Evolutionary conservation across 164 flowering plant genomes (phyloP).

Genomic region (Cinnamomum micranthum): DNA sequence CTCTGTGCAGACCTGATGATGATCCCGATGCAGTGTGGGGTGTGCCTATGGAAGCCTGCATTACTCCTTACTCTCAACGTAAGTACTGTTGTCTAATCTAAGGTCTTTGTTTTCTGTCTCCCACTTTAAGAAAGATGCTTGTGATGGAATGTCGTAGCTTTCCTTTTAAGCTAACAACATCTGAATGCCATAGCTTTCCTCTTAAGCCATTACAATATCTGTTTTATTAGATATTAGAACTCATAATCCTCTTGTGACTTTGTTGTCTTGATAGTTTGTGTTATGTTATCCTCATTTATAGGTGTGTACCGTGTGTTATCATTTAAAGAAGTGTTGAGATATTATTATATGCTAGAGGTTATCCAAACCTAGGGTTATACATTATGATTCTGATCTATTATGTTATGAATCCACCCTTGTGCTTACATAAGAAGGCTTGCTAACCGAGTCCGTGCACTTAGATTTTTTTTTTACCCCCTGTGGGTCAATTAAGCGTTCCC

Average conservation of each 20-base stretch:
- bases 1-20: conserved; percentile 74
- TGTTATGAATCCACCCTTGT: too few species aligned
- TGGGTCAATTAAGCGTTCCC: too few species aligned
- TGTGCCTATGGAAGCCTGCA: conserved; percentile 79
- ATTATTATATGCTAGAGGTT: too few species aligned
- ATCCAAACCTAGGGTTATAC: too few species aligned
- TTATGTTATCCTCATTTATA: too few species aligned
- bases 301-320: too few species aligned
- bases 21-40: conserved; percentile 83
- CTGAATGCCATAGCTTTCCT: neutral
- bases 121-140: neutral
- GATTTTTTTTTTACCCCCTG: too few species aligned
- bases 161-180: neutral
- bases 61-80: conserved; percentile 83
- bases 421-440: too few species aligned
- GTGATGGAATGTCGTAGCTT: neutral
- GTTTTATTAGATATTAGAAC: neutral
- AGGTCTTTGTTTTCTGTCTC: neutral
- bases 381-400: too few species aligned
- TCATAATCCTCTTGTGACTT: neutral
- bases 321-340: too few species aligned
- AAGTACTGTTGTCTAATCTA: conserved; percentile 25
- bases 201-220: neutral
- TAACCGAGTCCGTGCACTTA: too few species aligned
- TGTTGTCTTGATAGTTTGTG: too few species aligned